These are phyloP conservation scores for Cutaneotrichosporon sp. DNA, from an alignment of 1,284 basidiomycete genomes.

Conservation along the genomic window DNA sequence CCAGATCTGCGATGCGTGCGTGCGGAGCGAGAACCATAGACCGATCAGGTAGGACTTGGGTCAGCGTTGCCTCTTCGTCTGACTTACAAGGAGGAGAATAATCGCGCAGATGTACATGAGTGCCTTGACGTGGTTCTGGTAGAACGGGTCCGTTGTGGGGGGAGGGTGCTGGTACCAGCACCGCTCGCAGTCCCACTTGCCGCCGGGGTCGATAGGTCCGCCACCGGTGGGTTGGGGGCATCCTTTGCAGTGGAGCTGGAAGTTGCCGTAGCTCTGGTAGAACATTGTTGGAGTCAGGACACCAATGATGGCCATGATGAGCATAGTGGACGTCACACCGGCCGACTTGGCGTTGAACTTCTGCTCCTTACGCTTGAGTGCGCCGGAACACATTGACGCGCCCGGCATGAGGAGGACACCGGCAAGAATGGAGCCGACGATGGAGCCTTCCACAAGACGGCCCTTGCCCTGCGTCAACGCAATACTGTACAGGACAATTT, in stretches of 20 bases:
- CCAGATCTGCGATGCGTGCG: conserved; percentile 98
- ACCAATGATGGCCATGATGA: conserved; percentile 99
- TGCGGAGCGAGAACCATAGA: conserved; percentile 97
- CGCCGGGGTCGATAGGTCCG: conserved; percentile 36
- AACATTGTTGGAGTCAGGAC: conserved; percentile 93
- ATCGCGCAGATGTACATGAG: conserved; percentile 92
- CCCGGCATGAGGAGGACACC: conserved; percentile 98
- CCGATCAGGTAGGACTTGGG: conserved; percentile 89
- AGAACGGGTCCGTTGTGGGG: conserved; percentile 90
- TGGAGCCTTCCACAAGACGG: conserved; percentile 90
- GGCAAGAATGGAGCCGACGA: conserved; percentile 88
- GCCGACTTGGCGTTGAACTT: conserved; percentile 98
- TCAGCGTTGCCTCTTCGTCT: neutral
- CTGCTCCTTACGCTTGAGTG: conserved; percentile 86
- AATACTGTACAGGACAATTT: conserved; percentile 89
- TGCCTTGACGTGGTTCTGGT: conserved; percentile 86
- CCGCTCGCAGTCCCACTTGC: conserved; percentile 78
- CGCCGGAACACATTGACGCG: conserved; percentile 92
- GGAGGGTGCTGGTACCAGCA: conserved; percentile 96
- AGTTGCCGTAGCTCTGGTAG: conserved; percentile 97
- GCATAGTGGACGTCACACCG: conserved; percentile 97
- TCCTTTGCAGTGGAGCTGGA: conserved; percentile 86
- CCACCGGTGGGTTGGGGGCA: conserved; percentile 59
- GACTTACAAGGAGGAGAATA: conserved; percentile 78
- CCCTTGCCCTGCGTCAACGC: conserved; percentile 86